Base-by-base conservation (phyloP, 345 rosid species). In the Camelina neglecta region DNA sequence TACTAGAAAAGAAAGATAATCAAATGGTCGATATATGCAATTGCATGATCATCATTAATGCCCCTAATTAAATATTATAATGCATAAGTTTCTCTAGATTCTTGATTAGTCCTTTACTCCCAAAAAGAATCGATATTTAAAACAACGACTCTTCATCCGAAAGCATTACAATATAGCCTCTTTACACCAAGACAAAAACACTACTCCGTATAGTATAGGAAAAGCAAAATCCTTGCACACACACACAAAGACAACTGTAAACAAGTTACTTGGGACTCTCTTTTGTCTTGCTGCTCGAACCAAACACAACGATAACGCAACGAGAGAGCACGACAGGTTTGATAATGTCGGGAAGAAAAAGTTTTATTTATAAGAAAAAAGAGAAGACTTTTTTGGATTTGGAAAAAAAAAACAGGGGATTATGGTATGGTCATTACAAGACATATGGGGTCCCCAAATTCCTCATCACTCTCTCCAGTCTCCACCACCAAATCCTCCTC, bases 381-480 rank as follows among this genome's bases (percentile, higher is more conserved):
- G 79, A 69, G 58, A 53, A 61, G 79, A 75, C 74, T 69, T 20
- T 75, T 69, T 75, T 69, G 57, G 57, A 63, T 75, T 60, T 33
- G 62, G 31, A 21, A 21, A 21, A 24, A 36, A 18, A 35, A 75
- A 21, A 60, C 10, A 8, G 69, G 62, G 39, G 57, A 68, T 61
- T 60, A 48, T 68, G 74, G 74, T 69, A 53, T 68, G 75, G 71
- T 67, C 67, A 71, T 64, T 69, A 56, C 72, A n/a, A 57, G 80
- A 77, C 80, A 77, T 1, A 64, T 77, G 80, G 80, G 80, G 80
- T 71, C 80, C 76, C 80, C 58, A 24, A 29, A 8, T 6, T 56
- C 58, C 75, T 48, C 76, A 71, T 71, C 76, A 77, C 67, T 55
- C 80, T 69, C 74, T 69, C 65, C 56, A 65, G 65, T 69, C 74